Evolutionary conservation across 805 yeast genomes (phyloP).

Genomic region (Candida boleticola): DNA sequence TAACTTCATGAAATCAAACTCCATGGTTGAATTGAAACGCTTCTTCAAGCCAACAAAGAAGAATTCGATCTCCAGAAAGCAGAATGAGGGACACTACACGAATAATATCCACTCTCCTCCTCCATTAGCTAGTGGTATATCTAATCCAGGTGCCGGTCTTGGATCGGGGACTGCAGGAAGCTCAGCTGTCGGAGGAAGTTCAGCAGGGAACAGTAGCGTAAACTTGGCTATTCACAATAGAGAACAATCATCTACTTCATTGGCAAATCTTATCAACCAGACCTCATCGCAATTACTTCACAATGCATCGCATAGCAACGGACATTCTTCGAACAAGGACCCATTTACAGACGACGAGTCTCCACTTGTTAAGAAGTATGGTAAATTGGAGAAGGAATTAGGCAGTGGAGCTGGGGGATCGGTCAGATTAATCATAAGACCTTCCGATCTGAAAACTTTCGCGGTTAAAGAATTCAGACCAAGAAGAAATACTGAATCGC

Average conservation of each 20-base stretch:
- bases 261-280: conserved; percentile 36
- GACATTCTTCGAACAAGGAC: conserved; percentile 40
- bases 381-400: conserved; percentile 77
- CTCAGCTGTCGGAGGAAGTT: neutral
- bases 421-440: conserved; percentile 70
- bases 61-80: conserved; percentile 15
- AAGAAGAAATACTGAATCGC: conserved; percentile 67
- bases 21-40: conserved; percentile 72
- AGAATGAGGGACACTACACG: conserved; percentile 15
- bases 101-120: conserved; percentile 31
- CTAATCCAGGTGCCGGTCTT: conserved; percentile 5
- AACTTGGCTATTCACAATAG: conserved; percentile 15
- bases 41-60: conserved; percentile 62
- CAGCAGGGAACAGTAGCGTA: conserved; percentile 1
- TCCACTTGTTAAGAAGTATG: conserved; percentile 75
- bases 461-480: conserved; percentile 93
- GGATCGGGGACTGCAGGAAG: neutral
- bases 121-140: conserved; percentile 16
- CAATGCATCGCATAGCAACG: conserved; percentile 34
- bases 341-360: conserved; percentile 35
- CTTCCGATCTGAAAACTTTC: conserved; percentile 66
- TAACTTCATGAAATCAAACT: conserved; percentile 35
- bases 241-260: conserved; percentile 36
- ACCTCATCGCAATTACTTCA: conserved; percentile 36
- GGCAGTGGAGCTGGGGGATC: conserved; percentile 97